phyloP scores from a whole-genome alignment of 805 yeast species.

The Maudiozyma serrabonitensis region DNA sequence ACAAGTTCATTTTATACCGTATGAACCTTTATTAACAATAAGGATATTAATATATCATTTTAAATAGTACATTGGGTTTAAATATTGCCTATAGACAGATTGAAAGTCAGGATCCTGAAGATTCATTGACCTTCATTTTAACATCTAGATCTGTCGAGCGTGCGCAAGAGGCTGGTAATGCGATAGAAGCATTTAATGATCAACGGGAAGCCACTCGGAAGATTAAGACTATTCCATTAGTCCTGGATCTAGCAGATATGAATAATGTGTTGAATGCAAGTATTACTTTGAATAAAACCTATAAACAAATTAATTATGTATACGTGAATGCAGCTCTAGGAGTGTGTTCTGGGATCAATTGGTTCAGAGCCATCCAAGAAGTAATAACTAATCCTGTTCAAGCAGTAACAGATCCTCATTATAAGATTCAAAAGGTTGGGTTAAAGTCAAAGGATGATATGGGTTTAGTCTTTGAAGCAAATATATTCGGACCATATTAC shows the following conservation, averaged over 20 bases:
- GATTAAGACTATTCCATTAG: conserved; percentile 73
- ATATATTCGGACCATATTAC: conserved; percentile 90
- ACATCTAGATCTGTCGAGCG: conserved; percentile 83
- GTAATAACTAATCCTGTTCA: conserved; percentile 55
- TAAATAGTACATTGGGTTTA: conserved; percentile 60
- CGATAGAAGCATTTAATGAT: conserved; percentile 38
- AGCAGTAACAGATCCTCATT: conserved; percentile 78
- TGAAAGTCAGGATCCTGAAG: conserved; percentile 42
- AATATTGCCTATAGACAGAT: conserved; percentile 75
- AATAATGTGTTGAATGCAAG: conserved; percentile 67
- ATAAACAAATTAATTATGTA: conserved; percentile 60
- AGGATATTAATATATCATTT: neutral
- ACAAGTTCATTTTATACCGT: neutral
- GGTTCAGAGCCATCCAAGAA: conserved; percentile 67
- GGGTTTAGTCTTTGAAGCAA: conserved; percentile 87
- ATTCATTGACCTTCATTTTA: conserved; percentile 65
- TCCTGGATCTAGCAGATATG: conserved; percentile 84
- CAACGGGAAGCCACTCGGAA: conserved; percentile 38
- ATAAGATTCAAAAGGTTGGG: conserved; percentile 74
- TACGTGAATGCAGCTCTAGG: conserved; percentile 88
- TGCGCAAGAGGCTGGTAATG: conserved; percentile 60
- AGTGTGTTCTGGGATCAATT: conserved; percentile 76
- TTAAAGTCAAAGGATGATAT: conserved; percentile 65
- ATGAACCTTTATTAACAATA: neutral
- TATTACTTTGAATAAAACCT: conserved; percentile 54